Evolutionary conservation across 1,284 basidiomycete species (phyloP).

Genomic region (Megacollybia platyphylla): DNA sequence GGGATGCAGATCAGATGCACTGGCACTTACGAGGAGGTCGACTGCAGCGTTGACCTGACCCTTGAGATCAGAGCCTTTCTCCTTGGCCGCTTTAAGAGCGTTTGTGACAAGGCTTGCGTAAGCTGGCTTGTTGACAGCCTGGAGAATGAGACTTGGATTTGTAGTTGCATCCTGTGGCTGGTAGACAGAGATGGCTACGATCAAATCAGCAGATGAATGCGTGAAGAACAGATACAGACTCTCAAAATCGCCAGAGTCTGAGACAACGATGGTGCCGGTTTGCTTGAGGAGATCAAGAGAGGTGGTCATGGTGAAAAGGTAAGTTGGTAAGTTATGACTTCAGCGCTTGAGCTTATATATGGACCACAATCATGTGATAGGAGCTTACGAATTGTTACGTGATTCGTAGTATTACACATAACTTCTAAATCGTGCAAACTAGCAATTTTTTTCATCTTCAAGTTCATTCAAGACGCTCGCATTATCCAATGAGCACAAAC

Average conservation of each 20-base stretch:
- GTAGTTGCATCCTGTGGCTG: slow-evolving; percentile 95
- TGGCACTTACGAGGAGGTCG: slow-evolving; percentile 65
- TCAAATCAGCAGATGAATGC: not conserved
- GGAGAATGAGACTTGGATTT: slow-evolving; percentile 88
- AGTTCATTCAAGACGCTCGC: too few relatives aligned
- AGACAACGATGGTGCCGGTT: slow-evolving; percentile 89
- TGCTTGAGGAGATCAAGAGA: slow-evolving; percentile 83
- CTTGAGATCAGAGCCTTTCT: slow-evolving; percentile 66
- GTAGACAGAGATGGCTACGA: slow-evolving; percentile 75
- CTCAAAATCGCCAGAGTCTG: slow-evolving; percentile 84
- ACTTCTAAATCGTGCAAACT: too few relatives aligned
- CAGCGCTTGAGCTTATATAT: too few relatives aligned
- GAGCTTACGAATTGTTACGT: too few relatives aligned
- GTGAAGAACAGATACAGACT: slow-evolving; percentile 29
- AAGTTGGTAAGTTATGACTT: not conserved
- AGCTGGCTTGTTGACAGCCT: slow-evolving; percentile 82
- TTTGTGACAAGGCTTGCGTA: slow-evolving; percentile 80
- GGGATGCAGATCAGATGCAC: slow-evolving; percentile 11
- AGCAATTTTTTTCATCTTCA: too few relatives aligned
- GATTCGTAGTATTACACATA: too few relatives aligned
- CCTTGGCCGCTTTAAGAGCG: slow-evolving; percentile 76
- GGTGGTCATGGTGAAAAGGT: slow-evolving; percentile 56
- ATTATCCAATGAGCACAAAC: too few relatives aligned
- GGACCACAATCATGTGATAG: too few relatives aligned
- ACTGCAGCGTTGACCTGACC: slow-evolving; percentile 65